Conservation (phyloP, 2,329 filamentous ascomycete genomes). For the Penicillium sp. region DNA sequence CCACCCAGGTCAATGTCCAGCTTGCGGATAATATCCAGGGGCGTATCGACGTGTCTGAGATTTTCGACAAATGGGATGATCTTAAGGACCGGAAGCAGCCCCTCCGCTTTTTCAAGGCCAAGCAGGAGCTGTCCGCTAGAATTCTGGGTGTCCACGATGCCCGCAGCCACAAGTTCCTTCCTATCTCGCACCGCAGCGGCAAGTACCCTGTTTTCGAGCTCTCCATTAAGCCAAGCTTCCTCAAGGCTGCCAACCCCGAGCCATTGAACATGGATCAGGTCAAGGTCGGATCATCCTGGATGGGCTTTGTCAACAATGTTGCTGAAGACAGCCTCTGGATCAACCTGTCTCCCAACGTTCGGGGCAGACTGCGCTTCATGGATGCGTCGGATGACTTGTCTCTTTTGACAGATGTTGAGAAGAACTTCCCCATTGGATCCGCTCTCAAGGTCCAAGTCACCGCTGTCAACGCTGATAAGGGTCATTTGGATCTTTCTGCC, state of each 20-base stretch:
- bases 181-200: conserved; percentile 79
- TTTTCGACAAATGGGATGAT: conserved; percentile 85
- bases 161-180: conserved; percentile 85
- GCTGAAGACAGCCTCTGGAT: conserved; percentile 81
- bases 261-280: conserved; percentile 72
- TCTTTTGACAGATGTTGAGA: conserved; percentile 70
- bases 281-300: conserved; percentile 67
- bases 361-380: conserved; percentile 77
- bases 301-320: conserved; percentile 91
- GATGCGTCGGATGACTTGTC: conserved; percentile 88
- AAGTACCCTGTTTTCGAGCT: conserved; percentile 83
- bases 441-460: conserved; percentile 80
- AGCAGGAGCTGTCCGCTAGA: conserved; percentile 71
- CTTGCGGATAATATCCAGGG: conserved; percentile 86
- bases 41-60: conserved; percentile 87
- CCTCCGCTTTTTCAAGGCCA: conserved; percentile 70
- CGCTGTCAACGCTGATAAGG: conserved; percentile 69
- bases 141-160: conserved; percentile 88
- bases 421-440: conserved; percentile 86
- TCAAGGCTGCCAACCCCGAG: conserved; percentile 56
- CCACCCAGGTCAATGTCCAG: conserved; percentile 88
- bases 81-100: conserved; percentile 81
- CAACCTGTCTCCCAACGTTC: conserved; percentile 82
- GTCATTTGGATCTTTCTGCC: conserved; percentile 81
- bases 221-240: conserved; percentile 70